A percentile compares a stretch with the other conserved stretches of the same genome.
phyloP scores from a whole-genome alignment of 2,329 filamentous ascomycete species.

The Uncinocarpus reesii region DNA sequence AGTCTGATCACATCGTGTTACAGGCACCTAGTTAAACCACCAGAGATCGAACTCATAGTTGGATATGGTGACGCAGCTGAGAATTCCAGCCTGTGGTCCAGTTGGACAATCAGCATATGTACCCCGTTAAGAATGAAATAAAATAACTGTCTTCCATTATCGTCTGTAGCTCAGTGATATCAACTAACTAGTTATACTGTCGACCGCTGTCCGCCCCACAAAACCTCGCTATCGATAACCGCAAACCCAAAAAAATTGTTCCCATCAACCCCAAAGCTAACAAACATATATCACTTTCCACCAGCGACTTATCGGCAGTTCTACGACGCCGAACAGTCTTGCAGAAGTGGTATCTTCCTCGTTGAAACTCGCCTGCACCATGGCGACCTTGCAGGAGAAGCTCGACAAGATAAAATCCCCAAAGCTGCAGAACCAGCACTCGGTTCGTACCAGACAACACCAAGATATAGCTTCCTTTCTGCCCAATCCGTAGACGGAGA shows the following conservation, averaged over 20 bases:
- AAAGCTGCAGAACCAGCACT: slow-evolving; percentile 89
- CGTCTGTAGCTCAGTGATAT: no score
- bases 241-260: slow-evolving; percentile 12
- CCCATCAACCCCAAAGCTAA: not conserved
- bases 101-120: no score
- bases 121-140: no score
- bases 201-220: slow-evolving; percentile 7
- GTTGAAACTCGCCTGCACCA: slow-evolving; percentile 29
- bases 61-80: no score
- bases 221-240: slow-evolving; percentile 11
- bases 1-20: no score
- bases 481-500: slow-evolving; percentile 12
- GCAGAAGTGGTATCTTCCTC: slow-evolving; percentile 20
- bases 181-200: not conserved
- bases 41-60: no score
- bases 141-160: no score
- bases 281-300: not conserved
- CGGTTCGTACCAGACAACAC: slow-evolving; percentile 47
- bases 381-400: slow-evolving; percentile 69
- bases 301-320: not conserved
- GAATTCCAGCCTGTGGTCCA: no score
- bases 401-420: slow-evolving; percentile 95
- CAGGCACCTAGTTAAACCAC: no score
- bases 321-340: not conserved
- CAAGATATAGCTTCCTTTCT: slow-evolving; percentile 11